Conservation (phyloP, 202 grass and related monocot genomes). For the Digitaria exilis region DNA sequence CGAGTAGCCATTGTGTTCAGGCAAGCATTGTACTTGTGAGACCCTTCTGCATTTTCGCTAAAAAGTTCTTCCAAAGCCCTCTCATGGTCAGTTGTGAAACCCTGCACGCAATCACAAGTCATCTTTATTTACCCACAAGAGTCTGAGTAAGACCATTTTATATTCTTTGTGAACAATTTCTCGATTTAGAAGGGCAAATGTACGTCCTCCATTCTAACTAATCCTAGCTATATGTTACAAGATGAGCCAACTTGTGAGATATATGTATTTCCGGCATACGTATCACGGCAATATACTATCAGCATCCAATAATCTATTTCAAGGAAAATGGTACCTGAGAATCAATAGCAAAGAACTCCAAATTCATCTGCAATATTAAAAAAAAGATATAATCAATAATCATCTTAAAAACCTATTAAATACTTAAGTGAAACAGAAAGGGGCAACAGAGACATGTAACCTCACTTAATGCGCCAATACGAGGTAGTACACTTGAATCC, state of each 20-base stretch:
- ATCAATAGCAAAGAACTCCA: constrained; percentile 98
- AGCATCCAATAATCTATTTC: constrained; percentile 3
- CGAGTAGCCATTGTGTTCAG: constrained; percentile 88
- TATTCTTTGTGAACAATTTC: neutral
- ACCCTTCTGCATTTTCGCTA: constrained; percentile 76
- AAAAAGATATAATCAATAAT: constrained; percentile 43
- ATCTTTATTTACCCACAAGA: too few species aligned
- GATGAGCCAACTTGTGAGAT: neutral
- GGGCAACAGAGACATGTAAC: constrained; percentile 46
- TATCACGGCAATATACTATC: constrained; percentile 23
- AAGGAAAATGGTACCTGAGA: constrained; percentile 69
- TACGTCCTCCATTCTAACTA: neutral
- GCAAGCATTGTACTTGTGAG: constrained; percentile 83
- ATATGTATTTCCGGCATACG: constrained; percentile 8
- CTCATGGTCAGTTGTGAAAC: constrained; percentile 92
- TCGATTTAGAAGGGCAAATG: neutral
- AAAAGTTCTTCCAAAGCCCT: constrained; percentile 97
- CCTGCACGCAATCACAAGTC: constrained; percentile 57
- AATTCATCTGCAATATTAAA: constrained; percentile 84
- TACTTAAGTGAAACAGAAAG: constrained; percentile 44
- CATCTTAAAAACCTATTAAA: constrained; percentile 25
- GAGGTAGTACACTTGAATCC: constrained; percentile 80
- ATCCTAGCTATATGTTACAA: neutral
- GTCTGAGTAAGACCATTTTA: neutral
- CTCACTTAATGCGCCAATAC: constrained; percentile 93